Conservation (phyloP, 768 basidiomycete species). For the Mrakia hoshinonis region DNA sequence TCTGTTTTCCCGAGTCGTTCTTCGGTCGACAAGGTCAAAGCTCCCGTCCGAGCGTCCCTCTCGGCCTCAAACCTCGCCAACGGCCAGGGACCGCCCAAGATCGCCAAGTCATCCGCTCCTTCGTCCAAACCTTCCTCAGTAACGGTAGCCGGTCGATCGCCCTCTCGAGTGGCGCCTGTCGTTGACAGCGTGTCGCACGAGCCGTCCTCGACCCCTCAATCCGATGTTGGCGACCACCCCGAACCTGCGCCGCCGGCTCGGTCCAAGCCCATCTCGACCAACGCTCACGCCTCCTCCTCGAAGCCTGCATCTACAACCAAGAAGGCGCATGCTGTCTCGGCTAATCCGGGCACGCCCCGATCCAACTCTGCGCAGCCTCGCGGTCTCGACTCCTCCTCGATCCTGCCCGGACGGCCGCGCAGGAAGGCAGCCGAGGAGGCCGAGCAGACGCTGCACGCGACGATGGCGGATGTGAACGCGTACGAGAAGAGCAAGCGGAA, state of each 20-base stretch:
- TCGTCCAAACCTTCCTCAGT: background rate
- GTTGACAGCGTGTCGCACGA: background rate
- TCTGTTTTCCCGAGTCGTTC: no score
- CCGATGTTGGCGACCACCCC: background rate
- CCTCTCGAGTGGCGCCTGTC: background rate
- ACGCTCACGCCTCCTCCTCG: background rate
- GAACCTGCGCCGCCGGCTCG: background rate
- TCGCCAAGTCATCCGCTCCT: background rate
- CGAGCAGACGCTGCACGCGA: constrained; percentile 45
- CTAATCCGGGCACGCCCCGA: background rate
- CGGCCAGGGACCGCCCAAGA: no score
- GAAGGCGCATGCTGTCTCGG: background rate
- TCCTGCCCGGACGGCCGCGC: constrained; percentile 31
- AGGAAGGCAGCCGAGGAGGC: constrained; percentile 54
- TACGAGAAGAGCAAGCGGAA: constrained; percentile 60
- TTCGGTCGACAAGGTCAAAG: no score
- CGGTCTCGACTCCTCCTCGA: constrained; percentile 6
- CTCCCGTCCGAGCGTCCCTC: no score
- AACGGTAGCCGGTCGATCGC: background rate
- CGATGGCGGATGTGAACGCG: constrained; percentile 63
- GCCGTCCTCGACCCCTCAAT: background rate
- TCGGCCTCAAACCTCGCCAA: no score
- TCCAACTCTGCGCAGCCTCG: background rate
- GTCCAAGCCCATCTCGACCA: background rate
- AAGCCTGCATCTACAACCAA: background rate